Percentiles rank a stretch among this genome's conserved stretches.
Evolutionary conservation across 2,329 filamentous ascomycete genomes (phyloP).

Genomic region (Arthrinium puccinioides): DNA sequence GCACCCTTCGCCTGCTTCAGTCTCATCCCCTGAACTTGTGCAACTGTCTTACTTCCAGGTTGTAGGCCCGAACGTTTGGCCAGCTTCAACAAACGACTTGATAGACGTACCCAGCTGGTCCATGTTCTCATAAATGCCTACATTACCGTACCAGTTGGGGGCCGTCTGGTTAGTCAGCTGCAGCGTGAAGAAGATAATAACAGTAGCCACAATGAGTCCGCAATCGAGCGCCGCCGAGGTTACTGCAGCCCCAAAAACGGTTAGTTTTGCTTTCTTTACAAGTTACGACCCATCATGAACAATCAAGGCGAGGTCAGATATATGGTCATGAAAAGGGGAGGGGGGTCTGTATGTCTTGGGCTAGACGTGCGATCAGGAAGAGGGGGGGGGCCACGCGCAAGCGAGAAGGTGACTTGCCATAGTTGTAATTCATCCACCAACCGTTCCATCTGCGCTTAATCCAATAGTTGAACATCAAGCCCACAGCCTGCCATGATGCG

Average conservation of each 20-base stretch:
- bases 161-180: slow-evolving; percentile 25
- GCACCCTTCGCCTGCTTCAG: too few relatives aligned
- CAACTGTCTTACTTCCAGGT: slow-evolving; percentile 17
- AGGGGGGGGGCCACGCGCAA: too few relatives aligned
- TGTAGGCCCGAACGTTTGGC: slow-evolving; percentile 33
- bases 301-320: too few relatives aligned
- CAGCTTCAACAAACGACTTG: slow-evolving; percentile 22
- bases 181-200: slow-evolving; percentile 20
- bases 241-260: too few relatives aligned
- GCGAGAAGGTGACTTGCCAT: neutral
- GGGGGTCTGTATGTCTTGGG: too few relatives aligned
- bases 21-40: too few relatives aligned
- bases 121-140: slow-evolving; percentile 27
- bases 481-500: slow-evolving; percentile 33
- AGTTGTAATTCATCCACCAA: slow-evolving; percentile 24
- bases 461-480: slow-evolving; percentile 22
- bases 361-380: too few relatives aligned
- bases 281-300: too few relatives aligned
- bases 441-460: slow-evolving; percentile 21
- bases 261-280: too few relatives aligned
- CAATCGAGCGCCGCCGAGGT: slow-evolving; percentile 36
- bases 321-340: too few relatives aligned
- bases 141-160: slow-evolving; percentile 39
- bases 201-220: slow-evolving; percentile 26
- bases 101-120: slow-evolving; percentile 27